These are phyloP conservation scores for Ceratobasidium theobromae DNA, from an alignment of 1,284 basidiomycete genomes.

Conservation along the genomic window DNA sequence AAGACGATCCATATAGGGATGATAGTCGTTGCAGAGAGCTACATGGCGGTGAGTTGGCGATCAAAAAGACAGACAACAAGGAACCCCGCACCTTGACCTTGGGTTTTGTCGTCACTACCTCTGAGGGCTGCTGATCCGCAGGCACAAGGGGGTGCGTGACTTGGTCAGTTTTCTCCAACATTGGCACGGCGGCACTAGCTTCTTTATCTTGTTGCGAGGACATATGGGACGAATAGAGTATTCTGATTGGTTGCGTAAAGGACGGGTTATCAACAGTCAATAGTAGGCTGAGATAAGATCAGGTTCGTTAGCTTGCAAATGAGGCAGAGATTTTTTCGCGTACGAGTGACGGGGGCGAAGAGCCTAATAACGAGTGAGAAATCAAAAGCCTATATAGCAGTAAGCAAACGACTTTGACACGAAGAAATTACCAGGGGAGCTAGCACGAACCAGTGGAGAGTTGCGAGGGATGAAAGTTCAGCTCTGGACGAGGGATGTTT, in stretches of 20 bases:
- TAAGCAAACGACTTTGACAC: background rate
- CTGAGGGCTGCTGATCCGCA: background rate
- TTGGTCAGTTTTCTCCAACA: constrained; percentile 18
- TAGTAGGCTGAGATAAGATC: background rate
- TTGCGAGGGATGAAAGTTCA: too few species aligned
- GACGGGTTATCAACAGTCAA: background rate
- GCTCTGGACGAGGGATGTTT: background rate
- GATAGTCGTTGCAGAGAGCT: constrained; percentile 58
- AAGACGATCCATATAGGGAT: constrained; percentile 90
- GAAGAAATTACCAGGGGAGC: background rate
- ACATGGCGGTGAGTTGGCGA: background rate
- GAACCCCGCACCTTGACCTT: constrained; percentile 12
- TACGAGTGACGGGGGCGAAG: constrained; percentile 23
- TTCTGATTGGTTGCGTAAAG: background rate
- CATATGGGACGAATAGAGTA: constrained; percentile 5
- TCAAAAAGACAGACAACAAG: background rate
- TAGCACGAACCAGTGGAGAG: background rate
- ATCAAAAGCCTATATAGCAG: background rate
- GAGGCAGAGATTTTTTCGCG: background rate
- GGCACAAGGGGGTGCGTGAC: constrained; percentile 22
- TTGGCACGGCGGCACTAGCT: background rate
- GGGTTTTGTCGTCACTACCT: constrained; percentile 19
- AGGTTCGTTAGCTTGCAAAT: background rate
- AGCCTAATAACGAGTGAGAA: constrained; percentile 21
- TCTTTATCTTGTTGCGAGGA: constrained; percentile 20